Evolutionary conservation across 2,329 filamentous ascomycete species (phyloP).

Genomic region (Chaetomium sp.): DNA sequence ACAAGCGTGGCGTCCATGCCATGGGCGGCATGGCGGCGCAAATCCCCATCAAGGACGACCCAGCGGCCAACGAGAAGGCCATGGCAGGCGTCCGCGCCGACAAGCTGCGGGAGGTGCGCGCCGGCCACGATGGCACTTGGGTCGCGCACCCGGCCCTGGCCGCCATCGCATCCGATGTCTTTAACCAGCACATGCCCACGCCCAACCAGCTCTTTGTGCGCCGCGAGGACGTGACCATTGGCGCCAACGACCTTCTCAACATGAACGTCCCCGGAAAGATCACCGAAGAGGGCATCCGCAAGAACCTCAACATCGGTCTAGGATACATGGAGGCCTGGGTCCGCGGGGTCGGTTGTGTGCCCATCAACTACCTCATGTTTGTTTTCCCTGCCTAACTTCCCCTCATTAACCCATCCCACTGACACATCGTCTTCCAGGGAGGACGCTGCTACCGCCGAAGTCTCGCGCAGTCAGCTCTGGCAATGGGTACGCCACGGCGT

Average conservation of each 20-base stretch:
- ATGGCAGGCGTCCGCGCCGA: constrained; percentile 93
- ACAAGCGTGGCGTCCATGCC: constrained; percentile 93
- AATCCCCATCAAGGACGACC: constrained; percentile 97
- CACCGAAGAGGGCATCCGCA: constrained; percentile 92
- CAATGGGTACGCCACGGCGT: constrained; percentile 83
- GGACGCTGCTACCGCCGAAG: constrained; percentile 95
- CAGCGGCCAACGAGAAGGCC: constrained; percentile 85
- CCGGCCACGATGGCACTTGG: constrained; percentile 96
- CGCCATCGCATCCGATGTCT: constrained; percentile 83
- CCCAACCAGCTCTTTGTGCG: constrained; percentile 94
- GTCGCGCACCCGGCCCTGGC: constrained; percentile 95
- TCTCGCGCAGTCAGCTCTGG: constrained; percentile 92
- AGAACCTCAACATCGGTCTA: constrained; percentile 96
- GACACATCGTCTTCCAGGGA: constrained; percentile 54
- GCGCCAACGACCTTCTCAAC: constrained; percentile 89
- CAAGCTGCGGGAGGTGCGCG: constrained; percentile 93
- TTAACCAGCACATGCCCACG: constrained; percentile 98
- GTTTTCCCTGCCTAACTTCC: constrained; percentile 29
- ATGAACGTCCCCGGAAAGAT: constrained; percentile 95
- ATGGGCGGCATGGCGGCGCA: constrained; percentile 99
- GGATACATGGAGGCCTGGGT: constrained; percentile 99
- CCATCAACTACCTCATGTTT: constrained; percentile 94
- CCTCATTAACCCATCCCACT: background rate
- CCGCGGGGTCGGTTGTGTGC: constrained; percentile 90
- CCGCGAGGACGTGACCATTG: constrained; percentile 84